These are phyloP conservation scores for Dactylonectria estremocensis DNA, from an alignment of 2,329 filamentous ascomycete genomes.

Conservation along the genomic window DNA sequence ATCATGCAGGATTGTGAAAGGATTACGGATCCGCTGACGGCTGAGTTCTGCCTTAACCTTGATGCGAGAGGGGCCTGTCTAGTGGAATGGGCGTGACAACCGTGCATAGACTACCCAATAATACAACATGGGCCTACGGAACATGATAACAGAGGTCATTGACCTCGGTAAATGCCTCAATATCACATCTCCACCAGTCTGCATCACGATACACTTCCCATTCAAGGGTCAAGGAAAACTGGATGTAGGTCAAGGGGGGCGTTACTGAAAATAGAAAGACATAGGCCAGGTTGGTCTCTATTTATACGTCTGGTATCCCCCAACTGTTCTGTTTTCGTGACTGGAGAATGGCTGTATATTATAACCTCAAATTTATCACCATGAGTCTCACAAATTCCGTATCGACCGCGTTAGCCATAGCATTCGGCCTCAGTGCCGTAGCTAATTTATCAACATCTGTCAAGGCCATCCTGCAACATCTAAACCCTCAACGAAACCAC, in stretches of 20 bases:
- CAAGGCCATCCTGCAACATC: background rate
- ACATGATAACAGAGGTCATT: background rate
- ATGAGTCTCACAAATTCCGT: background rate
- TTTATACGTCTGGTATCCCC: background rate
- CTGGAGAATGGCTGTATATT: background rate
- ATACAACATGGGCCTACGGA: too few relatives aligned
- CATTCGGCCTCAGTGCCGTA: background rate
- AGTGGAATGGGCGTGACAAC: too few relatives aligned
- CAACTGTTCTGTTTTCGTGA: background rate
- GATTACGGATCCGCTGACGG: background rate
- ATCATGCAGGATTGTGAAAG: constrained; percentile 2
- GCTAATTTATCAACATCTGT: background rate
- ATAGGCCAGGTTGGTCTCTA: background rate
- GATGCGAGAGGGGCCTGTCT: too few relatives aligned
- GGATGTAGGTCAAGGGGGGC: background rate
- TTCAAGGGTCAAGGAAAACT: background rate
- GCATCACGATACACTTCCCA: background rate
- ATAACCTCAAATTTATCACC: too few relatives aligned
- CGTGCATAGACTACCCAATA: too few relatives aligned
- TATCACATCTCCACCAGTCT: background rate
- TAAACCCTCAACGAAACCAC: constrained; percentile 2
- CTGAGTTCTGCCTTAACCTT: background rate
- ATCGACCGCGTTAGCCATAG: background rate
- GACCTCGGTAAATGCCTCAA: background rate
- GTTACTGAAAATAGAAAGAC: background rate